These are phyloP conservation scores for Trebouxiophyceae sp. DNA, from an alignment of 163 green algal species.

Conservation along the genomic window DNA sequence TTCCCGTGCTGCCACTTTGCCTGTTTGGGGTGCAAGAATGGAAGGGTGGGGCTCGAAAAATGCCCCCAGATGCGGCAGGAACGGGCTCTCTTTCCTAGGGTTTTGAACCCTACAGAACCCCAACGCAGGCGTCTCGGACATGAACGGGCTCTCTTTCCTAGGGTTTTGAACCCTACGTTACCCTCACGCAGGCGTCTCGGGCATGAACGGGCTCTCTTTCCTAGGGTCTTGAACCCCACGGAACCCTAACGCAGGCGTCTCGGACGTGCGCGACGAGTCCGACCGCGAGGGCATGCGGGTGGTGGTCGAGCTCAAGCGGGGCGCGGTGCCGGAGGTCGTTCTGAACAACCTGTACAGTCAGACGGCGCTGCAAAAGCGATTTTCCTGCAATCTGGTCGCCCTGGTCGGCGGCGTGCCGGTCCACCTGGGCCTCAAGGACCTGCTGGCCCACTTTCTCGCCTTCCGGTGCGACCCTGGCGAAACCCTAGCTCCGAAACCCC, in stretches of 20 bases:
- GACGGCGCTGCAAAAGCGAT: constrained; percentile 70
- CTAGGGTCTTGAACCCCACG: too few relatives aligned
- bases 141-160: too few relatives aligned
- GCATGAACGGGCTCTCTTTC: too few relatives aligned
- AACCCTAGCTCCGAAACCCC: too few relatives aligned
- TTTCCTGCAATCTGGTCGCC: constrained; percentile 70
- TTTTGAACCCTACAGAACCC: too few relatives aligned
- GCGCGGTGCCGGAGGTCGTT: constrained; percentile 39
- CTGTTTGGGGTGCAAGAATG: too few relatives aligned
- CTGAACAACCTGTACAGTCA: constrained; percentile 78
- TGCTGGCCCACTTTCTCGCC: constrained; percentile 72
- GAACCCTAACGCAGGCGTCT: constrained; percentile 54
- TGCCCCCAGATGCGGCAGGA: too few relatives aligned
- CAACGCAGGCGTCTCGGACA: constrained; percentile 66
- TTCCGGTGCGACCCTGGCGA: constrained; percentile 67
- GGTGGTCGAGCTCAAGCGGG: constrained; percentile 79
- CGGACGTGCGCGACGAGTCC: constrained; percentile 91
- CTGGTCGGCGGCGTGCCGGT: constrained; percentile 57
- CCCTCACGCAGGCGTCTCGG: constrained; percentile 52
- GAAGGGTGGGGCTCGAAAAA: too few relatives aligned
- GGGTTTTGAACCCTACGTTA: too few relatives aligned
- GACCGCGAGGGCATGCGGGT: constrained; percentile 83
- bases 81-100: too few relatives aligned
- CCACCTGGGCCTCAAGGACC: constrained; percentile 63
- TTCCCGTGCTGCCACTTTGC: too few relatives aligned